Conservation (phyloP, 495 filamentous ascomycete genomes). For the Thermochaetoides thermophila region DNA sequence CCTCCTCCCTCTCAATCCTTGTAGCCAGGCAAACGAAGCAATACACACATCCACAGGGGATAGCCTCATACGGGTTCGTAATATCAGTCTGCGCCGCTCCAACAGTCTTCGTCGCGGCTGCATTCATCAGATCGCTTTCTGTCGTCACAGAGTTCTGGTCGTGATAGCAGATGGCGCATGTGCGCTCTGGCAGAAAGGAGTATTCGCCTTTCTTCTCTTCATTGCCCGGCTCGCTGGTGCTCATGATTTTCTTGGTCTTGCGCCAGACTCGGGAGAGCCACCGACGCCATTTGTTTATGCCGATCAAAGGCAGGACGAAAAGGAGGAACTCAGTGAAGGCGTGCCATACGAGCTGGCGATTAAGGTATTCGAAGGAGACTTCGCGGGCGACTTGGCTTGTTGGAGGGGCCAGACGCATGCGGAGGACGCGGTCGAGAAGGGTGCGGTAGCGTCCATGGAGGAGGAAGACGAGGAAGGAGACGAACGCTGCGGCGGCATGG, state of each 20-base stretch:
- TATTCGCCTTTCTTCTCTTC: constrained; percentile 58
- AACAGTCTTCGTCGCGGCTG: constrained; percentile 55
- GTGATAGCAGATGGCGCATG: constrained; percentile 95
- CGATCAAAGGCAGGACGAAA: constrained; percentile 86
- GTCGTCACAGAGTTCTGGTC: constrained; percentile 66
- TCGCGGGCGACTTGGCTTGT: constrained; percentile 72
- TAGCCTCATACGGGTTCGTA: constrained; percentile 87
- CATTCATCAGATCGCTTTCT: constrained; percentile 54
- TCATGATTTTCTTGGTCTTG: constrained; percentile 51
- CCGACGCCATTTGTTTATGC: constrained; percentile 80
- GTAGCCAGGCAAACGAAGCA: constrained; percentile 96
- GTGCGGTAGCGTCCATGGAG: constrained; percentile 85
- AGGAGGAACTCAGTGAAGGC: constrained; percentile 96
- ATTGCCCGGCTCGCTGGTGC: constrained; percentile 24
- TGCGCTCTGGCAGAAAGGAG: constrained; percentile 76
- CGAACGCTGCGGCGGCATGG: constrained; percentile 66
- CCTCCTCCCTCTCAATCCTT: constrained; percentile 79
- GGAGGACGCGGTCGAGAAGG: constrained; percentile 69
- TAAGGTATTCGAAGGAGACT: constrained; percentile 94
- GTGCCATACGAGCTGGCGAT: constrained; percentile 96
- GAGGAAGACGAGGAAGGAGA: constrained; percentile 80
- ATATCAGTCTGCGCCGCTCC: constrained; percentile 88
- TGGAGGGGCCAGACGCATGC: constrained; percentile 72
- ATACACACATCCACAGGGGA: constrained; percentile 85
- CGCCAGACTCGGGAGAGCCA: constrained; percentile 78